phyloP scores from a whole-genome alignment of 2,329 filamentous ascomycete genomes.

The Paecilomyces formosus region DNA sequence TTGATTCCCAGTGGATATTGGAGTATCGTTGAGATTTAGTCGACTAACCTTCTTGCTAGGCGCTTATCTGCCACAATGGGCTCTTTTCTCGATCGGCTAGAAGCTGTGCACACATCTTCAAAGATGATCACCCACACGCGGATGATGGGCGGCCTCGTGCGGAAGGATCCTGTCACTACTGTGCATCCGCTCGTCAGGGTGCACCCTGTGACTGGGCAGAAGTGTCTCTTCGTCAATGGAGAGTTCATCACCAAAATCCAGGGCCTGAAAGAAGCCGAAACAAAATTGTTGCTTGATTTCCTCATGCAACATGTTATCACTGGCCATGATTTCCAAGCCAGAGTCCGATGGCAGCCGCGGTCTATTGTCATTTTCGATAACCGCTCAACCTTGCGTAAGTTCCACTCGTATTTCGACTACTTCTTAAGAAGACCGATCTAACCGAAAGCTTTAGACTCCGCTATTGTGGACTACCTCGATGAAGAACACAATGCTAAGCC shows the following conservation, averaged over 20 bases:
- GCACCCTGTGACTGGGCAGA: slow-evolving; percentile 43
- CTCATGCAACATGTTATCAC: slow-evolving; percentile 40
- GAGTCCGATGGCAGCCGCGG: slow-evolving; percentile 42
- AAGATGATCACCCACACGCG: slow-evolving; percentile 39
- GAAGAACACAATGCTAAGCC: slow-evolving; percentile 40
- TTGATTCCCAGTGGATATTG: slow-evolving; percentile 9
- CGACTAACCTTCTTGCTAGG: slow-evolving; percentile 8
- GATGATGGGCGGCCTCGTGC: slow-evolving; percentile 35
- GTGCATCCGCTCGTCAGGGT: slow-evolving; percentile 41
- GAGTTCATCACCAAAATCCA: slow-evolving; percentile 43
- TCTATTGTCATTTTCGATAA: slow-evolving; percentile 48
- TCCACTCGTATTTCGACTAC: neutral
- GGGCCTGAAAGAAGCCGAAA: slow-evolving; percentile 42
- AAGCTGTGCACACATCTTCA: slow-evolving; percentile 32
- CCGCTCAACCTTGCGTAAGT: slow-evolving; percentile 39
- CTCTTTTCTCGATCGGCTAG: slow-evolving; percentile 24
- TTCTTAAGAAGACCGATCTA: neutral
- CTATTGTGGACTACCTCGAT: slow-evolving; percentile 43
- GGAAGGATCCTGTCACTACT: slow-evolving; percentile 38
- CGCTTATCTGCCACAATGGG: slow-evolving; percentile 47
- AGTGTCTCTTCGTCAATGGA: slow-evolving; percentile 42
- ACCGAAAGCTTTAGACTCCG: slow-evolving; percentile 32
- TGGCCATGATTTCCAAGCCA: slow-evolving; percentile 41
- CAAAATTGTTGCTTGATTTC: slow-evolving; percentile 40
- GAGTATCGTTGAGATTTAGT: neutral